Evolutionary conservation across 768 basidiomycete species (phyloP).

Genomic region (Hypholoma sublateritium): DNA sequence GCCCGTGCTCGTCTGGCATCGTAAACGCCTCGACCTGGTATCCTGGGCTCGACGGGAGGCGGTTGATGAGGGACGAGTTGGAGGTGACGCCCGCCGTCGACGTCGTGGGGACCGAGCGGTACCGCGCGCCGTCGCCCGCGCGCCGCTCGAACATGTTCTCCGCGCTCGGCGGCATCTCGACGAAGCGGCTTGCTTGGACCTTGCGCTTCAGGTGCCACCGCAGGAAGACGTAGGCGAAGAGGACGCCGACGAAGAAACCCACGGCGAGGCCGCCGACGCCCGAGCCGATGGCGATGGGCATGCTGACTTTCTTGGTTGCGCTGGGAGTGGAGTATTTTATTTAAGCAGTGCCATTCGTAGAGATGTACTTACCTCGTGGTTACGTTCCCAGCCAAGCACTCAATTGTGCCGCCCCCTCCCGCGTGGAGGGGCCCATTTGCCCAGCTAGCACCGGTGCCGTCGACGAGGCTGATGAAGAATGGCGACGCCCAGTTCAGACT

Average conservation of each 20-base stretch:
- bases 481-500: constrained; percentile 48
- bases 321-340: too few relatives aligned
- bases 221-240: constrained; percentile 31
- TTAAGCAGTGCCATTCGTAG: too few relatives aligned
- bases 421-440: constrained; percentile 58
- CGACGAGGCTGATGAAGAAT: constrained; percentile 57
- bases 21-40: constrained; percentile 40
- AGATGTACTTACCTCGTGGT: constrained; percentile 22
- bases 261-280: constrained; percentile 39
- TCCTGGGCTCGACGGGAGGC: neutral
- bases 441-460: constrained; percentile 52
- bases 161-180: constrained; percentile 24
- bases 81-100: neutral
- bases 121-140: constrained; percentile 13
- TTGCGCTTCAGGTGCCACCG: constrained; percentile 25
- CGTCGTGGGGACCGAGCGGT: constrained; percentile 16
- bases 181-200: constrained; percentile 19
- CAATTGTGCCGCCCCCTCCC: constrained; percentile 44
- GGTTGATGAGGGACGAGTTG: neutral
- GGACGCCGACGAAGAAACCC: constrained; percentile 34
- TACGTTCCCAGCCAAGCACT: constrained; percentile 38
- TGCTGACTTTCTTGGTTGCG: constrained; percentile 12
- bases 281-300: constrained; percentile 31
- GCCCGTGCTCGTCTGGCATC: constrained; percentile 36
- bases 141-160: constrained; percentile 16